These are phyloP conservation scores for Rhynchosporium secalis DNA, from an alignment of 2,329 filamentous ascomycete species.

Conservation along the genomic window DNA sequence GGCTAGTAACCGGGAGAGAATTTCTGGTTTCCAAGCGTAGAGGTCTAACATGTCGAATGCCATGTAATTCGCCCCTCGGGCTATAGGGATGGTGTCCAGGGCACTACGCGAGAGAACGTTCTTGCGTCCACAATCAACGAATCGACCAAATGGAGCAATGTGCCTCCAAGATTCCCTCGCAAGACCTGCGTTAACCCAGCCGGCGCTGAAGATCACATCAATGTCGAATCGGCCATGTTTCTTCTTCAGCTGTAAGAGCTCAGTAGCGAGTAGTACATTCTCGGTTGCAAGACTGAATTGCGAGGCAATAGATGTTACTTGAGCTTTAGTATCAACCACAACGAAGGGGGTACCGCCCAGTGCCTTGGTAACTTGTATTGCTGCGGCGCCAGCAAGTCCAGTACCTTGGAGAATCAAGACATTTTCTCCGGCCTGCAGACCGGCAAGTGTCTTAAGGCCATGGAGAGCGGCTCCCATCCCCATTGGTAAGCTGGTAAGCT, in stretches of 20 bases:
- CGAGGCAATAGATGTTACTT: no score
- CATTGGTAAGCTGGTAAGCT: no score
- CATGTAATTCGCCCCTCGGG: background rate
- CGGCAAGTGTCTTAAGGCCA: no score
- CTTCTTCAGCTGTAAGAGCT: background rate
- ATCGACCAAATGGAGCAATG: background rate
- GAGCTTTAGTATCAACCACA: no score
- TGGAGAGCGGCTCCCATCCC: no score
- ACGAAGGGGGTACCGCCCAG: no score
- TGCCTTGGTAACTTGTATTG: no score
- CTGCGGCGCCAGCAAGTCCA: no score
- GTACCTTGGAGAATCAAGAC: no score
- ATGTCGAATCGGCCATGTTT: background rate
- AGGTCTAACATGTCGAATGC: background rate
- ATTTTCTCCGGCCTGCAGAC: no score
- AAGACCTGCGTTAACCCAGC: background rate
- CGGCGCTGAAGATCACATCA: background rate
- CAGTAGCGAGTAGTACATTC: background rate
- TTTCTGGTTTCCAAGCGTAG: no score
- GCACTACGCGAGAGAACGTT: background rate
- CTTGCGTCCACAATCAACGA: background rate
- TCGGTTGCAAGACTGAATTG: background rate
- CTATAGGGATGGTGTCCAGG: background rate
- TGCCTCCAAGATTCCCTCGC: background rate
- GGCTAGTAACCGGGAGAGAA: no score